Evolutionary conservation across 176 grass and related monocot species (phyloP), one percentile per base, ranked within the genome.

Genomic region (Carex scoparia): DNA sequence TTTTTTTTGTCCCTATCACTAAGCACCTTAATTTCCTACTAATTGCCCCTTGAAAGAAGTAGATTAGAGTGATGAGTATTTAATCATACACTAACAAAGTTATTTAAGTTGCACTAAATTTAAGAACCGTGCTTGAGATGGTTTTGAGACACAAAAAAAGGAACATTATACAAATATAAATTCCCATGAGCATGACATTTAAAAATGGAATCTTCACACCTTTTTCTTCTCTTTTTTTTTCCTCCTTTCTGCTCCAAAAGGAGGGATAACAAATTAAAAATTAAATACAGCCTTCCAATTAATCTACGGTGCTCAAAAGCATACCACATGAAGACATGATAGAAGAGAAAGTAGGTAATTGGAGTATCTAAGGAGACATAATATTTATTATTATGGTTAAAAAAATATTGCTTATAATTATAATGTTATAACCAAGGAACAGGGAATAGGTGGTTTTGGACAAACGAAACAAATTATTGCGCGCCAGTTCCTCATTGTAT

Each of bases 311-410:
- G 38, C 70, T 27, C 44, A 78, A 78, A 77, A 78, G 51, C 27
- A 56, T 15, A 57, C 49, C 74, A 78, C 74, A 33, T 78, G 74
- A 78, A 78, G 74, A 78, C 73, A 32, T 78, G 73, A 78, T 78
- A 78, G 48, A 54, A 55, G 48, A 51, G 28, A 77, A 77, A 77
- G 49, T 77, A 77, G 46, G 23, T 55, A 2, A 32, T 77, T 77
- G 48, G 73, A 77, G 48, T 77, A 77, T 77, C 27, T 77, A 10
- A 53, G 14, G 1, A 15, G 33, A 69, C 35, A 18, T 40, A 8
- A 69, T 71, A 71, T 71, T 27, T 51, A 9, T 63, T 63, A 63
- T 63, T 63, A 63, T 63, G 3, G 7, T 44, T 13, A n/a, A 1
- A 38, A 42, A 42, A 55, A 8, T 56, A 55, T 49, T 56, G 0